Conservation (phyloP, 2,329 filamentous ascomycete species). For the Colletotrichum viniferum region DNA sequence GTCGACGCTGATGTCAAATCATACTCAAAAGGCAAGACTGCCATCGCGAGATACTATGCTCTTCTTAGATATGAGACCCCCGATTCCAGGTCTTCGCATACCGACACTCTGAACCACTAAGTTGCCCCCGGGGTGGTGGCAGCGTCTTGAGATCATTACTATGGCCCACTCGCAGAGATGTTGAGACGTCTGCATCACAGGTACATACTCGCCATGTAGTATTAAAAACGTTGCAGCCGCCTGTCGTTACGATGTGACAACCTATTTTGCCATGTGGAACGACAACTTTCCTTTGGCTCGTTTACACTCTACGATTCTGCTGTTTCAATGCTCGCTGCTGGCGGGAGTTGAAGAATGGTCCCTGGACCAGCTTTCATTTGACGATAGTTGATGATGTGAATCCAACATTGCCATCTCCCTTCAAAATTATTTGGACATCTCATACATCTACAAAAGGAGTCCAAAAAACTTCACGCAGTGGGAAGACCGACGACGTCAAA, state of each 20-base stretch:
- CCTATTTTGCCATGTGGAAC: not conserved
- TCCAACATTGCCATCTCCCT: not conserved
- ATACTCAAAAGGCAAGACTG: not conserved
- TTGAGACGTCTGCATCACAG: not conserved
- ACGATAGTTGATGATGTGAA: not conserved
- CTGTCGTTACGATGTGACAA: no score
- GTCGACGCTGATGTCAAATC: not conserved
- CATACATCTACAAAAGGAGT: not conserved
- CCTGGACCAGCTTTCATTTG: not conserved
- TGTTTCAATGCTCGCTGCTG: not conserved
- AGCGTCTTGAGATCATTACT: not conserved
- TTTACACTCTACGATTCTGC: not conserved
- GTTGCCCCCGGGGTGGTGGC: not conserved
- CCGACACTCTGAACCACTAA: not conserved
- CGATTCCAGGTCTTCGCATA: not conserved
- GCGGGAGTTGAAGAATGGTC: not conserved
- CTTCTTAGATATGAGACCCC: no score
- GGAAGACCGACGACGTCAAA: not conserved
- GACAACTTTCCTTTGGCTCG: not conserved
- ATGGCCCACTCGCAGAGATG: not conserved
- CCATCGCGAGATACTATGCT: no score
- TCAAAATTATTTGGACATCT: not conserved
- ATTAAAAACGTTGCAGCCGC: no score
- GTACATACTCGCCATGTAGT: no score
- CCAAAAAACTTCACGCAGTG: not conserved